These are phyloP conservation scores for Betula pendula DNA, from an alignment of 306 rosid genomes.

Conservation along the genomic window DNA sequence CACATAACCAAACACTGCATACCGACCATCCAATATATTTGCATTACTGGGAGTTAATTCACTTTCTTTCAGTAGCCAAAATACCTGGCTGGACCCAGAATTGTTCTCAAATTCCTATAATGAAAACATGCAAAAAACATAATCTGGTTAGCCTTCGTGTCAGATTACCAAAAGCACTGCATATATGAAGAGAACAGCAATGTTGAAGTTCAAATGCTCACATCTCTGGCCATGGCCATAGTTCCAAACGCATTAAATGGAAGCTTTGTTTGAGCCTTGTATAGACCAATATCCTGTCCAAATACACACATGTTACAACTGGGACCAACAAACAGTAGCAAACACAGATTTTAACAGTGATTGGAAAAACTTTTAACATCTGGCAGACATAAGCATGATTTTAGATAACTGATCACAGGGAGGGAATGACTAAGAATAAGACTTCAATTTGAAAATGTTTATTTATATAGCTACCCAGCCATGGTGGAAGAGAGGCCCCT, in stretches of 20 bases:
- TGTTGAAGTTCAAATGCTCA: conserved; percentile 35
- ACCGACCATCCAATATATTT: conserved; percentile 92
- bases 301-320: conserved; percentile 15
- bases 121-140: conserved; percentile 1
- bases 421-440: neutral
- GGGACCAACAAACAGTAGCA: conserved; percentile 3
- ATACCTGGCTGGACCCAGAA: conserved; percentile 89
- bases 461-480: neutral
- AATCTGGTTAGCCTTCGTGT: conserved; percentile 2
- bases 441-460: neutral
- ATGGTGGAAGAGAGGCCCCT: neutral
- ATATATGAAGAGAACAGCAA: neutral
- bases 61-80: conserved; percentile 97
- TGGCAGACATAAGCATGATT: neutral
- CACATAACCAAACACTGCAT: conserved; percentile 84
- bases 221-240: conserved; percentile 99
- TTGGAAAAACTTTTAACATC: conserved; percentile 15
- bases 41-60: conserved; percentile 96
- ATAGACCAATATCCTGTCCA: conserved; percentile 89
- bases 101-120: conserved; percentile 86
- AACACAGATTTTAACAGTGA: neutral
- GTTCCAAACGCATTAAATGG: conserved; percentile 99
- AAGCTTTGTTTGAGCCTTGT: conserved; percentile 97
- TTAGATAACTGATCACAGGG: neutral
- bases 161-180: neutral